A percentile compares a stretch with the other conserved stretches of the same genome.
Conservation (phyloP, 345 rosid genomes). For the Brassica cretica region DNA sequence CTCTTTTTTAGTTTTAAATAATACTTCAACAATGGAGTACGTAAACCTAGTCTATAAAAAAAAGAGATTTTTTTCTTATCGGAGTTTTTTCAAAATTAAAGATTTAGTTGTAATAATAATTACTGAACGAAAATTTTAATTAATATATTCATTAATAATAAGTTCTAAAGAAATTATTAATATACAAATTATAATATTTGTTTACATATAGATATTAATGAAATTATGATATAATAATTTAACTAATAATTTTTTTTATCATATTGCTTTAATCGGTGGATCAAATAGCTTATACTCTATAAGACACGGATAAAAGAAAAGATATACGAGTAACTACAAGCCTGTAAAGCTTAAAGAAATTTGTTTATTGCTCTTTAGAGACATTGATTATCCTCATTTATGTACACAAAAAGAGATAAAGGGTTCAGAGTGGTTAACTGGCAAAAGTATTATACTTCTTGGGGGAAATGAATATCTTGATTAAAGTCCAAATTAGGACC, state of each 20-base stretch:
- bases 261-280: not conserved
- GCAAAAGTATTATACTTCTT: constrained; percentile 8
- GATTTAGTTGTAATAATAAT: not conserved
- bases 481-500: constrained; percentile 10
- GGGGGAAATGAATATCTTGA: constrained; percentile 8
- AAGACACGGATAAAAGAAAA: not conserved
- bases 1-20: not conserved
- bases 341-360: not conserved
- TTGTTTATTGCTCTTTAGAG: not conserved
- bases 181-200: not conserved
- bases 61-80: not conserved
- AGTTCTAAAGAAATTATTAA: not conserved
- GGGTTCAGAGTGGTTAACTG: not conserved
- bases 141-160: not conserved
- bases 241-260: not conserved
- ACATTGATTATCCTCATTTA: constrained; percentile 6
- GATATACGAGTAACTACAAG: constrained; percentile 1
- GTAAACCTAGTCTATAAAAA: not conserved
- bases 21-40: not conserved
- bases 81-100: not conserved
- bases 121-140: not conserved
- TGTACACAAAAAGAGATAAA: not conserved
- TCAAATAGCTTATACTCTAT: not conserved
- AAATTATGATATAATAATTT: not conserved
- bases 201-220: not conserved